These are phyloP conservation scores for Amanita molliuscula DNA, from an alignment of 768 basidiomycete genomes.

Conservation along the genomic window DNA sequence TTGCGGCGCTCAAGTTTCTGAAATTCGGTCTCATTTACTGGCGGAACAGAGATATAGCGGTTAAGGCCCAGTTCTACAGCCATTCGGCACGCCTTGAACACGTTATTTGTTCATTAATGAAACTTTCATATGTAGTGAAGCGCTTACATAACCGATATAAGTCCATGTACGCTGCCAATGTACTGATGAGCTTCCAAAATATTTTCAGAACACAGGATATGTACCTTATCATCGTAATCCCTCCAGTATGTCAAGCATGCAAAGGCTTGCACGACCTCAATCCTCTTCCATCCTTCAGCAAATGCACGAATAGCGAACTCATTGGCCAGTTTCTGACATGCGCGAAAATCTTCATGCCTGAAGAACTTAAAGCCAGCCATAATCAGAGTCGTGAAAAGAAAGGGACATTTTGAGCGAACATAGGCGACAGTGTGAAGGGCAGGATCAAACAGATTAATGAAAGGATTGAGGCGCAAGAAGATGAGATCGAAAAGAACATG, in stretches of 20 bases:
- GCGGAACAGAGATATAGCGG: slow-evolving; percentile 47
- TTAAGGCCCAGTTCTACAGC: slow-evolving; percentile 78
- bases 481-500: slow-evolving; percentile 67
- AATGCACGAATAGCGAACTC: slow-evolving; percentile 73
- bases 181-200: slow-evolving; percentile 10
- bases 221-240: slow-evolving; percentile 75
- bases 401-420: slow-evolving; percentile 69
- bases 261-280: slow-evolving; percentile 86
- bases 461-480: slow-evolving; percentile 79
- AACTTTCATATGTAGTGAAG: slow-evolving; percentile 1
- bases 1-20: slow-evolving; percentile 72
- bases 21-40: slow-evolving; percentile 49
- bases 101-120: slow-evolving; percentile 6
- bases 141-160: slow-evolving; percentile 73
- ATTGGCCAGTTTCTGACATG: slow-evolving; percentile 62
- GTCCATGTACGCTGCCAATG: slow-evolving; percentile 65
- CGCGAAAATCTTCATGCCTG: slow-evolving; percentile 53
- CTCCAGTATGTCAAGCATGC: slow-evolving; percentile 87
- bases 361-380: slow-evolving; percentile 85
- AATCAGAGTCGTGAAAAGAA: slow-evolving; percentile 78
- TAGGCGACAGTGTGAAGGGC: slow-evolving; percentile 72
- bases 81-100: slow-evolving; percentile 69
- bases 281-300: slow-evolving; percentile 64
- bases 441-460: slow-evolving; percentile 85
- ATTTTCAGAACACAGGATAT: slow-evolving; percentile 13